Conservation (phyloP, 768 basidiomycete genomes). For the Cystobasidium tubakii region DNA sequence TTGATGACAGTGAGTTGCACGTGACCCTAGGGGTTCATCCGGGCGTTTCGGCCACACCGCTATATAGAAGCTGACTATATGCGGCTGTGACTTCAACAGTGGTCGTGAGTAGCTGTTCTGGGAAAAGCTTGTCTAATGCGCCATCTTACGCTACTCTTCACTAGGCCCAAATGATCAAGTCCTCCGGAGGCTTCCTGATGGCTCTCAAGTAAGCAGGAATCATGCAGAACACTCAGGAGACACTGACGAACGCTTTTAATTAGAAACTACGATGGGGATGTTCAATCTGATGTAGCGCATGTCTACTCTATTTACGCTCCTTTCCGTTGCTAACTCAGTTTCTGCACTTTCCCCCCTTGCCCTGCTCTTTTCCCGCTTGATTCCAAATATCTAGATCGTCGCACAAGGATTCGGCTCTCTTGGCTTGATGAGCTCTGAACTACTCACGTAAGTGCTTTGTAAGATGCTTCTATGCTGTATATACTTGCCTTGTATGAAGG, state of each 20-base stretch:
- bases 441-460: constrained; percentile 33
- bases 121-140: neutral
- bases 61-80: neutral
- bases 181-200: constrained; percentile 80
- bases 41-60: no score
- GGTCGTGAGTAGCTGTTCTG: neutral
- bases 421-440: constrained; percentile 96
- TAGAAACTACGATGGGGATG: constrained; percentile 35
- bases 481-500: no score
- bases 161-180: constrained; percentile 97
- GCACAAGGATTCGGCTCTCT: constrained; percentile 94
- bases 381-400: constrained; percentile 53
- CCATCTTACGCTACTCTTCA: constrained; percentile 47
- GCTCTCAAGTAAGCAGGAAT: constrained; percentile 58
- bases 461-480: no score
- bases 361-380: no score
- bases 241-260: neutral
- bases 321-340: no score
- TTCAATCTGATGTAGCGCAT: constrained; percentile 5
- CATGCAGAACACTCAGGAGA: neutral
- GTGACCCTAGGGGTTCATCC: neutral
- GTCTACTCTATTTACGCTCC: no score
- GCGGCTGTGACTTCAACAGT: neutral
- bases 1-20: constrained; percentile 59
- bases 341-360: no score